phyloP scores from a whole-genome alignment of 2,329 filamentous ascomycete genomes.

The Ustilaginoidea virens region DNA sequence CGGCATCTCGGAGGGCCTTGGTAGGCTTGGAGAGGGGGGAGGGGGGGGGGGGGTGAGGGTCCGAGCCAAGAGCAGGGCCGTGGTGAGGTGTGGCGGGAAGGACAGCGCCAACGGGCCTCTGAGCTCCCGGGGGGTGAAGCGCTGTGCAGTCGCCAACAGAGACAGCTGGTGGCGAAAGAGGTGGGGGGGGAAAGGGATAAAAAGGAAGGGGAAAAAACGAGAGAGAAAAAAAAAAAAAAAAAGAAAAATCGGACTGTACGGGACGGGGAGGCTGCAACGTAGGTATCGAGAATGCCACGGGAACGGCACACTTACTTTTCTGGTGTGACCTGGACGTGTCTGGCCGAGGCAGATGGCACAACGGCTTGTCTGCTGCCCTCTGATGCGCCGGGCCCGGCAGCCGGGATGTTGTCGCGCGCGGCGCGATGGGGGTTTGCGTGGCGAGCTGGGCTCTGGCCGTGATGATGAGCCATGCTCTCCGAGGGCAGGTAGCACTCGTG shows the following conservation, averaged over 20 bases:
- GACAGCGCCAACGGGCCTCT: too few relatives aligned
- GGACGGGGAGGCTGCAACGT: too few relatives aligned
- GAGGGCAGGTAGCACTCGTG: constrained; percentile 48
- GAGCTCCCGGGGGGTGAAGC: too few relatives aligned
- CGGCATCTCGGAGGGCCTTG: constrained; percentile 6
- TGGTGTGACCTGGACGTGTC: constrained; percentile 28
- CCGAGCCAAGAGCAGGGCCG: constrained; percentile 3
- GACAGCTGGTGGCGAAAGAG: too few relatives aligned
- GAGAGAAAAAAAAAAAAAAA: constrained; percentile 5
- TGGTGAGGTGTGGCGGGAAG: constrained; percentile 3
- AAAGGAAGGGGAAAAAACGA: too few relatives aligned
- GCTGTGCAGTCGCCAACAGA: too few relatives aligned
- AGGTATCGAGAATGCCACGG: too few relatives aligned
- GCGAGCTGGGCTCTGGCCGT: constrained; percentile 41
- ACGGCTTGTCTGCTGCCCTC: constrained; percentile 28
- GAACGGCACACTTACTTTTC: constrained; percentile 47
- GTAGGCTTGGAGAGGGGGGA: too few relatives aligned
- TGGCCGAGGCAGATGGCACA: constrained; percentile 26
- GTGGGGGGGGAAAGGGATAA: too few relatives aligned
- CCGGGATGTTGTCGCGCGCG: constrained; percentile 37
- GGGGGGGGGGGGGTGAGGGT: constrained; percentile 2
- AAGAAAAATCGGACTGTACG: background rate
- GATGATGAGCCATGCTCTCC: constrained; percentile 43
- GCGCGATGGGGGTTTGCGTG: constrained; percentile 30
- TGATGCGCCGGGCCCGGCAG: constrained; percentile 31